phyloP scores from a whole-genome alignment of 2,329 filamentous ascomycete genomes.

The Claviceps sp. region DNA sequence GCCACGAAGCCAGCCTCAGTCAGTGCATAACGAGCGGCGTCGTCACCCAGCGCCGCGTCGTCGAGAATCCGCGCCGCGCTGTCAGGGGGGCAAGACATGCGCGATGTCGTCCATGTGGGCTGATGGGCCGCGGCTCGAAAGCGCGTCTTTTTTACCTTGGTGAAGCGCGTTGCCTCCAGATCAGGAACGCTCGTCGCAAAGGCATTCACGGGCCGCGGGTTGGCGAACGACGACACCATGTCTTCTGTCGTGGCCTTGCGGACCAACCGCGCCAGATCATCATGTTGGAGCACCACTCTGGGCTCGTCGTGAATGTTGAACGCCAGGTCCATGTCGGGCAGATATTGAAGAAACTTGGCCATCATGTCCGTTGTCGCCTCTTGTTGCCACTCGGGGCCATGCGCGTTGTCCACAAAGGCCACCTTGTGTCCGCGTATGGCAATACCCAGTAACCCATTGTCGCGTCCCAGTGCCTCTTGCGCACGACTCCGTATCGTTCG shows the following conservation, averaged over 20 bases:
- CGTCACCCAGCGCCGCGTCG: slow-evolving; percentile 53
- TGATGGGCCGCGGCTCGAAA: slow-evolving; percentile 88
- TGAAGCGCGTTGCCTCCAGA: slow-evolving; percentile 49
- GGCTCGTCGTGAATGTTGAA: slow-evolving; percentile 97
- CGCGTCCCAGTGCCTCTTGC: slow-evolving; percentile 67
- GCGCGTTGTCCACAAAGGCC: slow-evolving; percentile 56
- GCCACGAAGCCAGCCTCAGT: slow-evolving; percentile 73
- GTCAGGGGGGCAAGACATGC: slow-evolving; percentile 70
- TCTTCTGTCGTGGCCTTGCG: slow-evolving; percentile 47
- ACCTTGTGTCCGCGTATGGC: slow-evolving; percentile 59
- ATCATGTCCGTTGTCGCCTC: slow-evolving; percentile 77
- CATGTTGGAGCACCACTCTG: slow-evolving; percentile 71
- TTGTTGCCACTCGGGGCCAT: slow-evolving; percentile 71
- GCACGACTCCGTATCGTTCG: slow-evolving; percentile 65
- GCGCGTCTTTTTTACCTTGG: slow-evolving; percentile 65
- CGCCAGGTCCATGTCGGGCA: slow-evolving; percentile 91
- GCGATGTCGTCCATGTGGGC: slow-evolving; percentile 80
- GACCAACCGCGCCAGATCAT: slow-evolving; percentile 65
- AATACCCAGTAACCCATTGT: slow-evolving; percentile 67
- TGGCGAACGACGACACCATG: slow-evolving; percentile 58
- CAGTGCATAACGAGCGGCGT: slow-evolving; percentile 53
- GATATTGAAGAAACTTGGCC: slow-evolving; percentile 57
- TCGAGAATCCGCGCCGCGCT: slow-evolving; percentile 61
- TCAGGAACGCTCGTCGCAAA: neutral
- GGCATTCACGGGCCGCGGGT: slow-evolving; percentile 36